Evolutionary conservation across 768 basidiomycete genomes (phyloP).

Genomic region (Lactarius sanguifluus): DNA sequence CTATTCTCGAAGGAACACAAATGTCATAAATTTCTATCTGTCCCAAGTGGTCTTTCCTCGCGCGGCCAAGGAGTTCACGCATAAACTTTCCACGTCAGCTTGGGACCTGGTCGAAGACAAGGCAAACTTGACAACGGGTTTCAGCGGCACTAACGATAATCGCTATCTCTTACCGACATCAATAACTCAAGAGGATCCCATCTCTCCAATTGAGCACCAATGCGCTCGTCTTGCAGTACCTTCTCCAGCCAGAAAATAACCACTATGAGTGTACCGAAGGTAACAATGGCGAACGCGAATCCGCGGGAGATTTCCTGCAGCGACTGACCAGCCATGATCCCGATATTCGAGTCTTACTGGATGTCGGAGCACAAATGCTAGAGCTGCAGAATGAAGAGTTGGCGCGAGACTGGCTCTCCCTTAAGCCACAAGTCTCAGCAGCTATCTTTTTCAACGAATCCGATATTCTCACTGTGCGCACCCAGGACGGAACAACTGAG

Average conservation of each 20-base stretch:
- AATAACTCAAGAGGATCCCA: conserved; percentile 40
- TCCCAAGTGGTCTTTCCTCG: conserved; percentile 48
- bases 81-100: conserved; percentile 47
- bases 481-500: conserved; percentile 39
- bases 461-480: conserved; percentile 39
- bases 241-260: conserved; percentile 46
- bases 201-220: conserved; percentile 46
- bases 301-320: conserved; percentile 34
- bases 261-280: conserved; percentile 26
- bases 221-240: conserved; percentile 42
- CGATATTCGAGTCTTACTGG: conserved; percentile 48
- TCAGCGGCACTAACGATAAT: conserved; percentile 57
- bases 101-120: conserved; percentile 53
- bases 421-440: conserved; percentile 35
- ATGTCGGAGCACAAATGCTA: conserved; percentile 58
- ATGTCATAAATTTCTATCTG: conserved; percentile 48
- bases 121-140: conserved; percentile 43
- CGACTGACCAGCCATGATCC: conserved; percentile 38
- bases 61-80: conserved; percentile 48
- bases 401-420: conserved; percentile 42
- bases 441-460: conserved; percentile 41
- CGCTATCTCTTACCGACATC: conserved; percentile 38
- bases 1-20: conserved; percentile 39
- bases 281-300: conserved; percentile 7
- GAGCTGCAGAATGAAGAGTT: conserved; percentile 47